Conservation (phyloP, 106 monocot species). For the Hemerocallis citrina region DNA sequence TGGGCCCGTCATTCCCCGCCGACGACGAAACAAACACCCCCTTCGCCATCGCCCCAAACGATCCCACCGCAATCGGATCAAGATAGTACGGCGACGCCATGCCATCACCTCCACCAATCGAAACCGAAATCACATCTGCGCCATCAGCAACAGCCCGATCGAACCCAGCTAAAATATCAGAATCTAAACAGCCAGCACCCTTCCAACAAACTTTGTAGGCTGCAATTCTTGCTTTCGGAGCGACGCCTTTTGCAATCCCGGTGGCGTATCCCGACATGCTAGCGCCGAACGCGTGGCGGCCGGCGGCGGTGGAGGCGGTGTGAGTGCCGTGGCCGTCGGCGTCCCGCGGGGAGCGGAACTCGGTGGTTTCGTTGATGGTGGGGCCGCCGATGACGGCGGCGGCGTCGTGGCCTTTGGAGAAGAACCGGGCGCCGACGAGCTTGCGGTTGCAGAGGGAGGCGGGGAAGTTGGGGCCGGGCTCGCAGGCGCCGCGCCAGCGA, state of each 20-base stretch:
- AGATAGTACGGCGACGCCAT: conserved; percentile 75
- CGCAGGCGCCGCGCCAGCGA: conserved; percentile 77
- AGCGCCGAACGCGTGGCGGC: conserved; percentile 67
- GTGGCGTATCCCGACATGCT: conserved; percentile 76
- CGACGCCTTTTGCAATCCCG: conserved; percentile 94
- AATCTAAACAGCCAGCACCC: conserved; percentile 83
- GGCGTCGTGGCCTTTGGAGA: conserved; percentile 73
- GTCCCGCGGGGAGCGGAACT: conserved; percentile 76
- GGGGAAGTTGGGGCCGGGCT: conserved; percentile 46
- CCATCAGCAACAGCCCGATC: conserved; percentile 86
- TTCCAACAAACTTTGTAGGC: conserved; percentile 97
- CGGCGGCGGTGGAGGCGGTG: conserved; percentile 93
- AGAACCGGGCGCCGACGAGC: conserved; percentile 84
- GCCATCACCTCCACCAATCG: conserved; percentile 88
- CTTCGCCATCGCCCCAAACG: conserved; percentile 56
- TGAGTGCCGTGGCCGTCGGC: conserved; percentile 98
- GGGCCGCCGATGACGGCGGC: conserved; percentile 31
- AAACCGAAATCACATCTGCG: conserved; percentile 84
- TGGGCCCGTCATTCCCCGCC: conserved; percentile 91
- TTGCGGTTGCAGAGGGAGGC: conserved; percentile 68
- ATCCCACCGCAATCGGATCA: conserved; percentile 87
- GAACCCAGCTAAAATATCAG: conserved; percentile 95
- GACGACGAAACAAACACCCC: conserved; percentile 85
- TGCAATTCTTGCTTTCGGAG: conserved; percentile 79
- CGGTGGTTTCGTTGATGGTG: conserved; percentile 51